Conservation (phyloP, 352 stramenopile species). For the Phytophthora rubi region DNA sequence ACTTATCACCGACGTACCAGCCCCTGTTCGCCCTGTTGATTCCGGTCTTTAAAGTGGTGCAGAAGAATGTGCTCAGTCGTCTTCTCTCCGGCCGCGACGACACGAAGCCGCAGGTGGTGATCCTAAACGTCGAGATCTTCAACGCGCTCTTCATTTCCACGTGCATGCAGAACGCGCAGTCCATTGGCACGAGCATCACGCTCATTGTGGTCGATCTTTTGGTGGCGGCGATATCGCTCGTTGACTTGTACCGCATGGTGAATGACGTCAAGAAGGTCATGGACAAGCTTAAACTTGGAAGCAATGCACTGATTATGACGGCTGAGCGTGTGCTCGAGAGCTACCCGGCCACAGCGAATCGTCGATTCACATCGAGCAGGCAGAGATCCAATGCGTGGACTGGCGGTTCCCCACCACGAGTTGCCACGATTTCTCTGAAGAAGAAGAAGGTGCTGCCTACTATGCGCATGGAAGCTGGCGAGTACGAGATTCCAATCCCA, state of each 20-base stretch:
- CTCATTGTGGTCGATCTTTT: constrained; percentile 30
- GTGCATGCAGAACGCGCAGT: constrained; percentile 32
- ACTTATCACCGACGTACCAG: constrained; percentile 28
- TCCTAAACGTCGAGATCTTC: constrained; percentile 39
- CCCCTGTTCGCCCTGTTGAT: constrained; percentile 42
- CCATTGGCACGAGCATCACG: constrained; percentile 22
- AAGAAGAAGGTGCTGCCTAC: constrained; percentile 29
- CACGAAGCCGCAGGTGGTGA: constrained; percentile 29
- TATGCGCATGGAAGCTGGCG: constrained; percentile 6
- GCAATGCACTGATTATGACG: constrained; percentile 8
- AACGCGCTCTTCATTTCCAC: constrained; percentile 35
- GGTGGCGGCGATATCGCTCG: constrained; percentile 13
- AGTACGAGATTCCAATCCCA: constrained; percentile 11
- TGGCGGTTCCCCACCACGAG: not conserved
- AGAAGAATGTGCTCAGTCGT: constrained; percentile 43
- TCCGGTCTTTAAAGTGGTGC: constrained; percentile 42
- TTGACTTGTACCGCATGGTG: constrained; percentile 28
- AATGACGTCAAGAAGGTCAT: constrained; percentile 9
- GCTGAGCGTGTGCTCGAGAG: constrained; percentile 4
- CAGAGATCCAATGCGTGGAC: not conserved
- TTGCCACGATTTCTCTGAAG: constrained; percentile 4
- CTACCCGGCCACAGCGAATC: constrained; percentile 8
- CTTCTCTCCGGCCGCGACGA: constrained; percentile 26
- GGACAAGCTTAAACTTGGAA: constrained; percentile 16
- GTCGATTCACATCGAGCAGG: not conserved